A percentile compares a stretch with the other conserved stretches of the same genome.
These are phyloP conservation scores for Colletotrichum sp. DNA, from an alignment of 2,329 filamentous ascomycete genomes.

Conservation along the genomic window DNA sequence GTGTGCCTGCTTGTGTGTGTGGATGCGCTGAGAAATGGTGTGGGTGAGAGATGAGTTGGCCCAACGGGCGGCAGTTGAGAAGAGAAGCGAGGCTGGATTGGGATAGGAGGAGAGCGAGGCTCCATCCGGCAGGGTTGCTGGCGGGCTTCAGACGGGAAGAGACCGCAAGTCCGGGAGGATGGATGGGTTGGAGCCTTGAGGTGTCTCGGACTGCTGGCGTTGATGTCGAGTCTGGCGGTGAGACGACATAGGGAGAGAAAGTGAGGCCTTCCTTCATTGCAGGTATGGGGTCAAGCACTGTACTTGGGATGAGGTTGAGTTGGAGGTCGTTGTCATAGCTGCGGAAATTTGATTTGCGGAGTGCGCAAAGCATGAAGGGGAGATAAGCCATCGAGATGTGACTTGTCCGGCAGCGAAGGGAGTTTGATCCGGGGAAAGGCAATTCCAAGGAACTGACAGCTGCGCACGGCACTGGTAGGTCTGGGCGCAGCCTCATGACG, in stretches of 20 bases:
- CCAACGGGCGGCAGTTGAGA: constrained; percentile 16
- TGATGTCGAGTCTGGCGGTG: constrained; percentile 11
- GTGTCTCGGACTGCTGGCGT: constrained; percentile 1
- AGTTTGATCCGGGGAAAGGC: constrained; percentile 15
- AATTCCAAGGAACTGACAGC: not conserved
- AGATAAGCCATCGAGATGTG: constrained; percentile 7
- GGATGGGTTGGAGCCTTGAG: not conserved
- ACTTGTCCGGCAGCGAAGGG: constrained; percentile 9
- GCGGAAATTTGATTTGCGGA: not conserved
- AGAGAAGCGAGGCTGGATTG: constrained; percentile 6
- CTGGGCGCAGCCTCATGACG: constrained; percentile 6
- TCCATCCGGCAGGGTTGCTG: not conserved
- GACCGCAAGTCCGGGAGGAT: not conserved
- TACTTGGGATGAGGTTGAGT: not conserved
- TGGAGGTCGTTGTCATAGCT: not conserved
- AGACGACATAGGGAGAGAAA: not conserved
- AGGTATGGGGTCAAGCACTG: not conserved
- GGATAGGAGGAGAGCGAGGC: constrained; percentile 9
- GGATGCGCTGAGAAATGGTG: not conserved
- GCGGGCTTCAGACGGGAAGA: not conserved
- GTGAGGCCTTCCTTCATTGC: not conserved
- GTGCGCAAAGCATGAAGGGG: not conserved
- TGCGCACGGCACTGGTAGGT: not conserved
- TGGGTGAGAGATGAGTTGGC: constrained; percentile 6
- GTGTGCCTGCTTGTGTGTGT: not conserved